Base-by-base conservation (phyloP, 2,329 filamentous ascomycete genomes). In the Metarhizium guizhouense region DNA sequence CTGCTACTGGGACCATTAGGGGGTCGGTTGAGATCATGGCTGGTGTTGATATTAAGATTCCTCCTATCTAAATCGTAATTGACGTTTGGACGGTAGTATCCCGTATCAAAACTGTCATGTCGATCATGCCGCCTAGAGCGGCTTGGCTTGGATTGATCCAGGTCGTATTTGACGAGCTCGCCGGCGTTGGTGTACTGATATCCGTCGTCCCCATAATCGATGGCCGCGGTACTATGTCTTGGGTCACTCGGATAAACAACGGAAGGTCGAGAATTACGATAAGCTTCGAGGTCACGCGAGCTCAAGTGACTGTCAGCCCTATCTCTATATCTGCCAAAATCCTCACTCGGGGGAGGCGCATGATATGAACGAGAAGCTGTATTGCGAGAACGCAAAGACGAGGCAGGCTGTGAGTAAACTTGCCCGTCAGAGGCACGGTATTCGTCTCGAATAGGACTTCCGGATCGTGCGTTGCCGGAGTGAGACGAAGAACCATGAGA, bases 161-260 rank as follows among this genome's bases (percentile, higher is more conserved):
- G 68, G 64, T 86, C 83, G 61, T 85, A 85, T 52, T 78, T 74
- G 40, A 79, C 82, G 52, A 86, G 66, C 54, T 85, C 82, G 59
- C 80, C 77, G 14, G 82, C 81, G 57, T 82, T 84, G 8, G 83
- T 85, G 62, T 86, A 86, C 61, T 83, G 80, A 62, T 81, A 86
- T 8, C 78, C 82, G 50, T 83, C 78, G 34, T 81, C 78, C 13
- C 78, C 80, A 59, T 82, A 83, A 59, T 81, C 78, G 48, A 78
- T 70, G 8, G 73, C 68, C 56, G 71, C 68, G 14, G 70, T 70
- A 57, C 71, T 69, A 56, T 76, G 76, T 49, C 74, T 74, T 1
- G 74, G 67, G 10, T 71, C 68, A 58, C 68, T 74, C 43, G 72
- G 68, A 59, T 79, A 82, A 25, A 73, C 61, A 13, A 74, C 69